Evolutionary conservation across 768 basidiomycete species (phyloP).

Genomic region (Suillus occidentalis): DNA sequence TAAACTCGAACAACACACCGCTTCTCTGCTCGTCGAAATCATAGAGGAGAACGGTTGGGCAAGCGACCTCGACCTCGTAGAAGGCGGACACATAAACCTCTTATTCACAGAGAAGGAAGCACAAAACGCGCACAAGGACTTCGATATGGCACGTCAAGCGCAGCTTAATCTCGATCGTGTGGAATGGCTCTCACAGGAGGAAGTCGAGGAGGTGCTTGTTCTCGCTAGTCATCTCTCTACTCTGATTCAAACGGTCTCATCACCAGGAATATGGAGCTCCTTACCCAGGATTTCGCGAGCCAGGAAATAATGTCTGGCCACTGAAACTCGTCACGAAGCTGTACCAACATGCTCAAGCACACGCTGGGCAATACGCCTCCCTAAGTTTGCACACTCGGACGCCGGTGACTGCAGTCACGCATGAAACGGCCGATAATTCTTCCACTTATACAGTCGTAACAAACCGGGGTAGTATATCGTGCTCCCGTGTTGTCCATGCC

Average conservation of each 20-base stretch:
- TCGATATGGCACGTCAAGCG: conserved; percentile 50
- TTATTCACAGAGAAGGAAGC: conserved; percentile 50
- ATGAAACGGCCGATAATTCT: not conserved
- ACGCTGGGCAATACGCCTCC: conserved; percentile 31
- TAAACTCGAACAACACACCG: conserved; percentile 58
- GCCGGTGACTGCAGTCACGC: conserved; percentile 52
- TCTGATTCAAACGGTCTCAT: not conserved
- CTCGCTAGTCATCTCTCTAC: not conserved
- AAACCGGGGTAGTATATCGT: conserved; percentile 60
- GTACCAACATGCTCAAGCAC: conserved; percentile 43
- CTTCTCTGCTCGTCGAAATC: conserved; percentile 46
- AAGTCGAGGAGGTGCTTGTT: conserved; percentile 46
- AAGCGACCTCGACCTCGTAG: conserved; percentile 59
- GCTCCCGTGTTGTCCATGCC: conserved; percentile 75
- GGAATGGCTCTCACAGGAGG: conserved; percentile 46
- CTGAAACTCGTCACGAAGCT: conserved; percentile 76
- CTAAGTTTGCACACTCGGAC: conserved; percentile 73
- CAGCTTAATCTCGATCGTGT: conserved; percentile 48
- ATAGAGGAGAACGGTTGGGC: conserved; percentile 44
- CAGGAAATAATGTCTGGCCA: conserved; percentile 73
- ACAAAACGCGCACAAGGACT: conserved; percentile 41
- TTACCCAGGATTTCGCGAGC: conserved; percentile 51
- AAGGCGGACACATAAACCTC: conserved; percentile 52
- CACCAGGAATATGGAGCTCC: conserved; percentile 35
- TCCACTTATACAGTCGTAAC: conserved; percentile 46